Percentiles rank a stretch among this genome's conserved stretches.
Conservation (phyloP, 2,329 filamentous ascomycete species). For the Botrytis paeoniae region DNA sequence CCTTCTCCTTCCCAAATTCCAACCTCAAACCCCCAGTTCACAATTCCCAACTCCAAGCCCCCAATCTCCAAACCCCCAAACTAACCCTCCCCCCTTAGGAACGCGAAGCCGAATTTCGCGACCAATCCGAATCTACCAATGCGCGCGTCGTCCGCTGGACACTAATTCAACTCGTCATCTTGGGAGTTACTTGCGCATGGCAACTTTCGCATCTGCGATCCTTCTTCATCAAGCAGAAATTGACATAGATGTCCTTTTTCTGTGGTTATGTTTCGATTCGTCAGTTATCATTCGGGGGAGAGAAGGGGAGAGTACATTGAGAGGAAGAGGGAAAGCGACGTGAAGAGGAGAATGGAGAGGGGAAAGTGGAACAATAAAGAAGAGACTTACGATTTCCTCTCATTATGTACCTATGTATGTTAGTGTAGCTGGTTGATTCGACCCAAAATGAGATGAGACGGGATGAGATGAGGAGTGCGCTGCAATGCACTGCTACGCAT, state of each 20-base stretch:
- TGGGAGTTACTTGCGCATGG: constrained; percentile 90
- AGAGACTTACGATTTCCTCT: not conserved
- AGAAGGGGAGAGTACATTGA: not conserved
- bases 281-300: not conserved
- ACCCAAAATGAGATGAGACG: not conserved
- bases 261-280: not conserved
- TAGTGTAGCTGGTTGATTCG: not conserved
- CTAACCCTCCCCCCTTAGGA: constrained; percentile 56
- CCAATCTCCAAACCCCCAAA: not conserved
- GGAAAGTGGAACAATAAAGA: not conserved
- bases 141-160: constrained; percentile 91
- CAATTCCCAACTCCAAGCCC: too few species aligned
- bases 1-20: not conserved
- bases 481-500: not conserved
- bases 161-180: constrained; percentile 78
- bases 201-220: constrained; percentile 91
- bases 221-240: constrained; percentile 99
- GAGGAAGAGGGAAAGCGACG: not conserved
- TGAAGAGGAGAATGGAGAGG: constrained; percentile 11
- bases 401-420: not conserved
- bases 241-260: constrained; percentile 63
- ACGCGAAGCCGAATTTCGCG: constrained; percentile 95
- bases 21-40: not conserved
- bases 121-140: constrained; percentile 94
- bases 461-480: not conserved